Evolutionary conservation across 768 basidiomycete genomes (phyloP), one percentile per base, ranked within the genome.

Genomic region (Kwoniella sp.): DNA sequence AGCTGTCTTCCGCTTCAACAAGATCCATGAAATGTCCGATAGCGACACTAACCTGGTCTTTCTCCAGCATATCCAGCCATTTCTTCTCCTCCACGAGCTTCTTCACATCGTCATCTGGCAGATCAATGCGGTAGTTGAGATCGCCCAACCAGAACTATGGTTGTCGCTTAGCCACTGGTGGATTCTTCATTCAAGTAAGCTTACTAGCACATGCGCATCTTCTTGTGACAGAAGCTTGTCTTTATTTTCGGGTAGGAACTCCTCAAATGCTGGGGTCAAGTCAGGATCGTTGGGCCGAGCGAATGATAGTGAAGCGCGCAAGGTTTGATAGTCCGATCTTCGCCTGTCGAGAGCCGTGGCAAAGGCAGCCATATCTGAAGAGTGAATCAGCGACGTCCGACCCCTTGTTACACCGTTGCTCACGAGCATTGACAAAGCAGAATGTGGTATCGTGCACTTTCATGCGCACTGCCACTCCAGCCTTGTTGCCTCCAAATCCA

Each of bases 91-190:
- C 50, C 10, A 65, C 58, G 33, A 63, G 52, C 5, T 50, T 37
- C 31, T 54, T 46, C 27, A 68, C 44, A 2, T 53, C 52, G 26
- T 63, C 52, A 31, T 65, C 69, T 10, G 50, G 50, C 32, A 63
- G 32, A 17, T 68, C 69, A 3, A 73, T 29, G 9, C 72, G 60
- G 43, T 70, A 73, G 50, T 73, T 73, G 32, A 73, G 50, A 46
- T 73, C 72, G 2, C 72, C 72, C 14, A 71, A 45, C 62, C 69
- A 71, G 56, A 70, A 65, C 68, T 70, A 19, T 29, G 31, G 5
- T 23, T 8, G 14, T 40, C 17, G 45, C 31, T 49, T 11, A 34
- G 34, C 46, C 14, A 36, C 22, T 37, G 12, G 12, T 38, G 19
- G 12, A 22, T 19, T 10, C n/a, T 33, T n/a, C 23, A 34, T 49